Conservation (phyloP, 1,139 yeast genomes). For the Debaryomyces subglobosus region DNA sequence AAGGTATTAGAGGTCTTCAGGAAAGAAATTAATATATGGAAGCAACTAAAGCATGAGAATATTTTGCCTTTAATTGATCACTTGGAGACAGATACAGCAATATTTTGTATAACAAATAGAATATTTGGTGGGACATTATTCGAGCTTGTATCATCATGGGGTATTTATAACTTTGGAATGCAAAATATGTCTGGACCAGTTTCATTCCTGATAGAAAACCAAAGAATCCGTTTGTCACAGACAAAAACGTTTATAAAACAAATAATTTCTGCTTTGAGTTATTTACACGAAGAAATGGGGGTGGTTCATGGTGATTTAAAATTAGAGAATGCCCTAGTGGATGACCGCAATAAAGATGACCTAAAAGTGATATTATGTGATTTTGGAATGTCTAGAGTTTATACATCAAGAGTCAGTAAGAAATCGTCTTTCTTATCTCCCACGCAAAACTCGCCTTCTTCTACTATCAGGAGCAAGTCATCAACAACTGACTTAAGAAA, state of each 20-base stretch:
- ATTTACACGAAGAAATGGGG: constrained; percentile 68
- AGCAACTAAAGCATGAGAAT: constrained; percentile 61
- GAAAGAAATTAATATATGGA: constrained; percentile 79
- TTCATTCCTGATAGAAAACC: constrained; percentile 33
- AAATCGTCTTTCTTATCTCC: constrained; percentile 21
- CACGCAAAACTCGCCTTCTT: constrained; percentile 12
- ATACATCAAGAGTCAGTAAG: constrained; percentile 33
- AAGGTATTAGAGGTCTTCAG: constrained; percentile 55
- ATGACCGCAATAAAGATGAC: constrained; percentile 30
- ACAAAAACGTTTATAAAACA: constrained; percentile 45
- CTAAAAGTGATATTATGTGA: constrained; percentile 66
- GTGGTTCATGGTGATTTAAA: constrained; percentile 90
- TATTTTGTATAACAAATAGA: constrained; percentile 73
- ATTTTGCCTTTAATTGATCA: constrained; percentile 65
- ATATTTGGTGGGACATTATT: constrained; percentile 83
- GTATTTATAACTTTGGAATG: constrained; percentile 38
- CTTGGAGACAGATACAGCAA: constrained; percentile 61
- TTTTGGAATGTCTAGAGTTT: constrained; percentile 74
- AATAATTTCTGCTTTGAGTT: constrained; percentile 62
- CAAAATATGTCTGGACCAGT: constrained; percentile 32
- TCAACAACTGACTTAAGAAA: constrained; percentile 38
- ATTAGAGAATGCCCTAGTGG: constrained; percentile 78
- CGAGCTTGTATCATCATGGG: constrained; percentile 75
- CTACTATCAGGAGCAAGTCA: constrained; percentile 51
- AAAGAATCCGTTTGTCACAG: constrained; percentile 25